Evolutionary conservation across 768 basidiomycete species (phyloP).

Genomic region (Asterophora parasitica): DNA sequence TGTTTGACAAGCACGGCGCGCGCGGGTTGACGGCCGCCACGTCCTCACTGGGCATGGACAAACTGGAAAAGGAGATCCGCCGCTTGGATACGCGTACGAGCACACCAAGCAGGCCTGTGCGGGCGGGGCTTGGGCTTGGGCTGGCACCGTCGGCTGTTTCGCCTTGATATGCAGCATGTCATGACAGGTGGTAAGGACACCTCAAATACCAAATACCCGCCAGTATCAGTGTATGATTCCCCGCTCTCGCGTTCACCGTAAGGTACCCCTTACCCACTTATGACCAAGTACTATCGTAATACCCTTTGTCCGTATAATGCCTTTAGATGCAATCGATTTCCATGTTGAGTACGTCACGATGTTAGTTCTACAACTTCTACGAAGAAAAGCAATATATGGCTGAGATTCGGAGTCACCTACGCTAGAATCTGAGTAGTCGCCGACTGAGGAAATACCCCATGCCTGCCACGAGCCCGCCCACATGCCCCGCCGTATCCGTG

Average conservation of each 20-base stretch:
- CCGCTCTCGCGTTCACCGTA: not conserved
- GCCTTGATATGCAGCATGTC: not conserved
- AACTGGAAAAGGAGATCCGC: slow-evolving; percentile 75
- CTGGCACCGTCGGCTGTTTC: not conserved
- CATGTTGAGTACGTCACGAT: not conserved
- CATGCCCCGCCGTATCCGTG: slow-evolving; percentile 62
- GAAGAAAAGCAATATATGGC: not conserved
- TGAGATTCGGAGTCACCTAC: no score
- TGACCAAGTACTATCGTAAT: no score
- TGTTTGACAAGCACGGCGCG: slow-evolving; percentile 84
- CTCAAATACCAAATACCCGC: not conserved
- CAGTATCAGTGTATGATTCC: not conserved
- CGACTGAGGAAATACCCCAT: slow-evolving; percentile 46
- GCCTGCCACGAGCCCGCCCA: slow-evolving; percentile 63
- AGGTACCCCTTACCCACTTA: not conserved
- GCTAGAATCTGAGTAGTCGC: slow-evolving; percentile 30
- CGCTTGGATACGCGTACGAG: slow-evolving; percentile 76
- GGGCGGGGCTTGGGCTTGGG: not conserved
- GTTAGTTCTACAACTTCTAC: not conserved
- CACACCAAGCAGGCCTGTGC: slow-evolving; percentile 49
- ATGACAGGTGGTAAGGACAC: no score
- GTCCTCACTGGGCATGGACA: slow-evolving; percentile 53
- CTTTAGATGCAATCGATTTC: not conserved
- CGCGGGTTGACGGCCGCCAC: slow-evolving; percentile 40
- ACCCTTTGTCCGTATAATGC: slow-evolving; percentile 1